Conservation (phyloP, 805 yeast species). For the Nakazawaea holstii region DNA sequence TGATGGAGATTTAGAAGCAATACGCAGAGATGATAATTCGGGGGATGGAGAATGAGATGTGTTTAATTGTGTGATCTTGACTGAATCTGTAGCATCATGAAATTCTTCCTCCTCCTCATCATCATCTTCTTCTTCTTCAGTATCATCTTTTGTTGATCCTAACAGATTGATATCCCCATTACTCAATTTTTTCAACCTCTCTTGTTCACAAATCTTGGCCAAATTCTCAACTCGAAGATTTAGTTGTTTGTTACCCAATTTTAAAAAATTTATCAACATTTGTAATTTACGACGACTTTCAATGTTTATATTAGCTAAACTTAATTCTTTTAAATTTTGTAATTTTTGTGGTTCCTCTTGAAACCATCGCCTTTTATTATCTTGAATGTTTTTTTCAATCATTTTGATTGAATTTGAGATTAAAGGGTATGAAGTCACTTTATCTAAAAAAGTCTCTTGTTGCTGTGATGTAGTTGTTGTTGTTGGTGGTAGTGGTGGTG, state of each 20-base stretch:
- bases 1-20: too few relatives aligned
- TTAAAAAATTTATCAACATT: slow-evolving; percentile 73
- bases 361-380: slow-evolving; percentile 16
- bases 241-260: slow-evolving; percentile 75
- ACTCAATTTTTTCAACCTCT: slow-evolving; percentile 12
- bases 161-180: background rate
- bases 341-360: slow-evolving; percentile 13
- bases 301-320: slow-evolving; percentile 30
- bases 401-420: slow-evolving; percentile 30
- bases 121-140: slow-evolving; percentile 6
- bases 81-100: slow-evolving; percentile 11
- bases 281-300: slow-evolving; percentile 74
- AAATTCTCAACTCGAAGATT: slow-evolving; percentile 60
- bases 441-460: slow-evolving; percentile 24
- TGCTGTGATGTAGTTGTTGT: slow-evolving; percentile 8
- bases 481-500: background rate
- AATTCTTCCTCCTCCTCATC: slow-evolving; percentile 7
- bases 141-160: slow-evolving; percentile 10
- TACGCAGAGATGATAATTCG: background rate
- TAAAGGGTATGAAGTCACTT: slow-evolving; percentile 30
- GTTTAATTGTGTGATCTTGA: slow-evolving; percentile 1
- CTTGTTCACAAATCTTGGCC: slow-evolving; percentile 22
- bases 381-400: slow-evolving; percentile 27
- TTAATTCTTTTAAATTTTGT: slow-evolving; percentile 28
- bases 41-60: slow-evolving; percentile 8